Evolutionary conservation across 2,329 filamentous ascomycete genomes (phyloP).

Genomic region (Talaromyces sp.): DNA sequence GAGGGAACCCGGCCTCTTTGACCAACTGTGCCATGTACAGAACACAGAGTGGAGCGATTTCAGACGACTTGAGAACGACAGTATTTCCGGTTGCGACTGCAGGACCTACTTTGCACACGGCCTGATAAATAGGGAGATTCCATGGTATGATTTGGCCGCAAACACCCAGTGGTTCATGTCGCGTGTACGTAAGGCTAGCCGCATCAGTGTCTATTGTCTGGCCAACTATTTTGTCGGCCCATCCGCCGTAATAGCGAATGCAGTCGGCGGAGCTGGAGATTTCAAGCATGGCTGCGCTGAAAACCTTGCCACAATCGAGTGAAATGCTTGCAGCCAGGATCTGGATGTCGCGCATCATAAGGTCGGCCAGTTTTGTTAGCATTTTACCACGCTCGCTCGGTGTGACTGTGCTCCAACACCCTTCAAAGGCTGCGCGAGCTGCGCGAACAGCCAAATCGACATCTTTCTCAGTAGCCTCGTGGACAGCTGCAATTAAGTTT

Average conservation of each 20-base stretch:
- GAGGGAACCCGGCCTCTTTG: constrained; percentile 54
- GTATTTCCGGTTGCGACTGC: constrained; percentile 50
- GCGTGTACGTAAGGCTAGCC: neutral
- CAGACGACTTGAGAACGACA: constrained; percentile 54
- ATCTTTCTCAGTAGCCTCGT: constrained; percentile 79
- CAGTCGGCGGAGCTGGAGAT: neutral
- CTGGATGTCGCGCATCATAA: constrained; percentile 73
- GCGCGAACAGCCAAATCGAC: constrained; percentile 73
- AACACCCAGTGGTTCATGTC: constrained; percentile 30
- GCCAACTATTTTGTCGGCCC: constrained; percentile 87
- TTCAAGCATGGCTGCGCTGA: constrained; percentile 19
- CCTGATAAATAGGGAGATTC: constrained; percentile 48
- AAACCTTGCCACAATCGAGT: constrained; percentile 19
- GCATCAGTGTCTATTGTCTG: constrained; percentile 60
- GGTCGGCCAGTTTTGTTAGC: constrained; percentile 71
- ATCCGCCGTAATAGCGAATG: constrained; percentile 82
- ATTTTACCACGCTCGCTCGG: constrained; percentile 67
- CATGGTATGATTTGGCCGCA: constrained; percentile 41
- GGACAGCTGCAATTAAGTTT: constrained; percentile 75
- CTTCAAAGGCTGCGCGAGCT: constrained; percentile 80
- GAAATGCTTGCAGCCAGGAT: constrained; percentile 64
- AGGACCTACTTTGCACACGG: constrained; percentile 45
- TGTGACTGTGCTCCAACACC: constrained; percentile 63
- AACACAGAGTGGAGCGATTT: constrained; percentile 50
- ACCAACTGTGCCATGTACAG: constrained; percentile 52